Percentiles rank a stretch among this genome's conserved stretches.
Evolutionary conservation across 495 filamentous ascomycete species (phyloP).

Genomic region (Oleoguttula mirabilis): DNA sequence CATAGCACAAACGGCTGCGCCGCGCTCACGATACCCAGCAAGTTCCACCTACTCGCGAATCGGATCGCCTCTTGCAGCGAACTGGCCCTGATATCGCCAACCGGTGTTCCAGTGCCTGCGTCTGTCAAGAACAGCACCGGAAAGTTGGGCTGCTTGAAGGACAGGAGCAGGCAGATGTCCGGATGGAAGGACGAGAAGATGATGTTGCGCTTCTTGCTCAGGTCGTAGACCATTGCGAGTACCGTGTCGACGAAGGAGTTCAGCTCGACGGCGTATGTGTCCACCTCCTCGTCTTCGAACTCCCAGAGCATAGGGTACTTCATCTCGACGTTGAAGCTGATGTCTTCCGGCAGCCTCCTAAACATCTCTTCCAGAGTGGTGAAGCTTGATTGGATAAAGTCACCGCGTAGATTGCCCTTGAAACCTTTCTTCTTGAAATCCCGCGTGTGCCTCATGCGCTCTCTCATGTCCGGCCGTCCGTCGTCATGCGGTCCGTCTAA

Average conservation of each 20-base stretch:
- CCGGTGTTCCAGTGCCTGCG: slow-evolving; percentile 57
- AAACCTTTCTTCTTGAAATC: slow-evolving; percentile 88
- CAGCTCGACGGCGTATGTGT: slow-evolving; percentile 89
- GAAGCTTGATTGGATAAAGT: slow-evolving; percentile 88
- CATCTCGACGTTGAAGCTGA: slow-evolving; percentile 98
- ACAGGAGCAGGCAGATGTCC: slow-evolving; percentile 83
- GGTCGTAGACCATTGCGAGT: slow-evolving; percentile 70
- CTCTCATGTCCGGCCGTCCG: slow-evolving; percentile 49
- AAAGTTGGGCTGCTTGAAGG: slow-evolving; percentile 91
- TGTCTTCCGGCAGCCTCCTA: slow-evolving; percentile 59
- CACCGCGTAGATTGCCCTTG: slow-evolving; percentile 89
- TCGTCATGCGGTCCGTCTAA: slow-evolving; percentile 36
- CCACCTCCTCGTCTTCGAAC: slow-evolving; percentile 91
- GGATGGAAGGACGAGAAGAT: slow-evolving; percentile 97
- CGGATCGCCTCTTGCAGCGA: slow-evolving; percentile 90
- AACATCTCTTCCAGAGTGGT: slow-evolving; percentile 92
- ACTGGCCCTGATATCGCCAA: slow-evolving; percentile 81
- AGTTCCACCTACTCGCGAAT: slow-evolving; percentile 87
- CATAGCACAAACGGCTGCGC: slow-evolving; percentile 76
- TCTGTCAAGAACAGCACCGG: slow-evolving; percentile 92
- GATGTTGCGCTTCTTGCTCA: slow-evolving; percentile 62
- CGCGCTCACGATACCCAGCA: slow-evolving; percentile 77
- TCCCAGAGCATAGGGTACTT: slow-evolving; percentile 98
- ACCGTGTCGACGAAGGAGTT: slow-evolving; percentile 96
- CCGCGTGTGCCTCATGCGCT: slow-evolving; percentile 93